These are phyloP conservation scores for Solanum infundibuliforme DNA, from an alignment of 257 asterid genomes.

Conservation along the genomic window DNA sequence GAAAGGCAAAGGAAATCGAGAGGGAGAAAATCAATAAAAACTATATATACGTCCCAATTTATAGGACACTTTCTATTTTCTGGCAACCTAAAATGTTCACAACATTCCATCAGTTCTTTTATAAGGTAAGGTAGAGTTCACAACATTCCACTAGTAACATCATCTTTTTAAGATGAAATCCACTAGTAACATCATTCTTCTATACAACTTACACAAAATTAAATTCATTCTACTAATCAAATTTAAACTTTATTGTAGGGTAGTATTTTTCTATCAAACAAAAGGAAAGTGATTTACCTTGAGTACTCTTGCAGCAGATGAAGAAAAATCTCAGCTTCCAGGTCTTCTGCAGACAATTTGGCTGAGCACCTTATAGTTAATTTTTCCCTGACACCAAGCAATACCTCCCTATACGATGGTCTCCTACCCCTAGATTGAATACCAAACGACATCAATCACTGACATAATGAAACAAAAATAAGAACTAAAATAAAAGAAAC, in stretches of 20 bases:
- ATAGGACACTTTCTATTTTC: background rate
- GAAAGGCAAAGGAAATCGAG: background rate
- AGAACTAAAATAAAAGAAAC: background rate
- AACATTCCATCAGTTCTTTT: background rate
- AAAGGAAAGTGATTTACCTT: slow-evolving; percentile 28
- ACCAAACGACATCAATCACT: background rate
- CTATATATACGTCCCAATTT: background rate
- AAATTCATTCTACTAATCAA: background rate
- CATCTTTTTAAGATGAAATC: background rate
- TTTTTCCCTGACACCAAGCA: slow-evolving; percentile 72
- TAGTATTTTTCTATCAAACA: background rate
- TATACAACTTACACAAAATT: background rate
- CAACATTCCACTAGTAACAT: background rate
- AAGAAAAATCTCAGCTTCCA: slow-evolving; percentile 88
- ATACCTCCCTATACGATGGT: slow-evolving; percentile 75
- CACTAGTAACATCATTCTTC: background rate
- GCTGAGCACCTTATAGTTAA: slow-evolving; percentile 68
- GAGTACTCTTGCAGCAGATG: slow-evolving; percentile 78
- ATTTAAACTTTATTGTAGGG: background rate
- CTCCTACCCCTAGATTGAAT: slow-evolving; percentile 75
- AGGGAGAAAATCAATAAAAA: background rate
- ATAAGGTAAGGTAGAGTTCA: background rate
- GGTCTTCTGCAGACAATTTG: slow-evolving; percentile 70
- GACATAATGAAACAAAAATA: background rate
- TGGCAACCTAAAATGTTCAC: background rate